phyloP scores from a whole-genome alignment of 306 rosid genomes.

The Corylus avellana region DNA sequence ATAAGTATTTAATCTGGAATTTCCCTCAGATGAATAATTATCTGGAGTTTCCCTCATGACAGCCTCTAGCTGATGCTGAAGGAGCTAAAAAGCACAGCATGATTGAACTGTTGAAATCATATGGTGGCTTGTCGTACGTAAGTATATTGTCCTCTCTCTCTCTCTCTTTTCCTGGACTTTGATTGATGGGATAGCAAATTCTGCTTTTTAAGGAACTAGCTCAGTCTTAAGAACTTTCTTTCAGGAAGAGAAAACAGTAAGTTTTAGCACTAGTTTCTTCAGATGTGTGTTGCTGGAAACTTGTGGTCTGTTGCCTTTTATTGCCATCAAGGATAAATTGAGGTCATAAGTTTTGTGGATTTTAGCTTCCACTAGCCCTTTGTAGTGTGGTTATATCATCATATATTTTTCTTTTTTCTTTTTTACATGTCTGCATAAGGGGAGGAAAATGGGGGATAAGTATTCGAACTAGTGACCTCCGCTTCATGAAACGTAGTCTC shows the following conservation, averaged over 20 bases:
- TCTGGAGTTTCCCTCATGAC: conserved; percentile 22
- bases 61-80: conserved; percentile 99
- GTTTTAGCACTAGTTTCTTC: background rate
- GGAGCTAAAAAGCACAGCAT: conserved; percentile 66
- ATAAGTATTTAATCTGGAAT: background rate
- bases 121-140: conserved; percentile 90
- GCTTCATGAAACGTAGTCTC: too few species aligned
- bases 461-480: too few species aligned
- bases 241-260: too few species aligned
- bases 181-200: background rate
- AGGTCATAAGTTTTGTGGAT: background rate
- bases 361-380: background rate
- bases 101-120: conserved; percentile 73
- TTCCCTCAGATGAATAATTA: background rate
- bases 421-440: too few species aligned
- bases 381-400: background rate
- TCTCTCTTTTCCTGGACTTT: background rate
- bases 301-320: background rate
- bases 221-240: too few species aligned
- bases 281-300: background rate
- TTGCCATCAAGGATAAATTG: conserved; percentile 6
- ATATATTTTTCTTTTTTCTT: background rate
- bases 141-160: conserved; percentile 36
- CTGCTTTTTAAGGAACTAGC: background rate
- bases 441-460: too few species aligned